phyloP scores from a whole-genome alignment of 176 grass and related monocot species.

The Ampelocalamus luodianensis region DNA sequence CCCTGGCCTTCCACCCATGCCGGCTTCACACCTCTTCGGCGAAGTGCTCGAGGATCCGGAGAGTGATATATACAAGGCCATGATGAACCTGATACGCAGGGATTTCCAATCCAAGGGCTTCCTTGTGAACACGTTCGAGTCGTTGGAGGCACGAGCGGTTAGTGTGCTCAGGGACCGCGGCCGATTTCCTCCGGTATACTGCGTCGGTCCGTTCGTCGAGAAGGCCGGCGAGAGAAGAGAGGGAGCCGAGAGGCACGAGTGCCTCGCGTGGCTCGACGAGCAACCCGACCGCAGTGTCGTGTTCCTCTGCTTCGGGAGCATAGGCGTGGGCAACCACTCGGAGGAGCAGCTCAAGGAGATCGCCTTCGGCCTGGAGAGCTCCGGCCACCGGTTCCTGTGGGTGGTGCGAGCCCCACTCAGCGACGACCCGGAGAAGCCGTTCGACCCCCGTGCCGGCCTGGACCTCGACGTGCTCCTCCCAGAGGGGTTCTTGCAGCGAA shows the following conservation, averaged over 20 bases:
- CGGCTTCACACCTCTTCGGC: constrained; percentile 31
- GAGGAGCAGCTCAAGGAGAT: constrained; percentile 50
- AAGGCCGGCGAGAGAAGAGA: too few relatives aligned
- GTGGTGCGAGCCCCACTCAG: constrained; percentile 35
- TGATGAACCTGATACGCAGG: neutral
- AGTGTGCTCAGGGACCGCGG: too few relatives aligned
- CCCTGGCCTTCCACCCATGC: constrained; percentile 44
- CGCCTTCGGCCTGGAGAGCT: constrained; percentile 46
- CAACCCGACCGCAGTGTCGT: constrained; percentile 33
- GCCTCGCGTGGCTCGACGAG: constrained; percentile 32
- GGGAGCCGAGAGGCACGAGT: neutral
- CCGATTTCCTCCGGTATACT: too few relatives aligned
- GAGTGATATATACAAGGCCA: neutral
- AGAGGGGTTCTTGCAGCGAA: constrained; percentile 40
- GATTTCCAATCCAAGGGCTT: too few relatives aligned
- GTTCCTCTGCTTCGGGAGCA: constrained; percentile 52
- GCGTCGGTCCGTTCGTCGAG: too few relatives aligned
- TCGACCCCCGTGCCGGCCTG: neutral
- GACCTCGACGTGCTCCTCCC: constrained; percentile 31
- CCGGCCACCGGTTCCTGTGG: constrained; percentile 56
- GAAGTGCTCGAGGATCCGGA: constrained; percentile 5
- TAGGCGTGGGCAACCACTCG: neutral
- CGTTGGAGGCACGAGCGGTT: too few relatives aligned
- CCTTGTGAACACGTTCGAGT: too few relatives aligned
- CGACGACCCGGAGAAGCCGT: neutral